phyloP scores from a whole-genome alignment of 1,139 yeast species.

The Debaryomyces nepalensis region DNA sequence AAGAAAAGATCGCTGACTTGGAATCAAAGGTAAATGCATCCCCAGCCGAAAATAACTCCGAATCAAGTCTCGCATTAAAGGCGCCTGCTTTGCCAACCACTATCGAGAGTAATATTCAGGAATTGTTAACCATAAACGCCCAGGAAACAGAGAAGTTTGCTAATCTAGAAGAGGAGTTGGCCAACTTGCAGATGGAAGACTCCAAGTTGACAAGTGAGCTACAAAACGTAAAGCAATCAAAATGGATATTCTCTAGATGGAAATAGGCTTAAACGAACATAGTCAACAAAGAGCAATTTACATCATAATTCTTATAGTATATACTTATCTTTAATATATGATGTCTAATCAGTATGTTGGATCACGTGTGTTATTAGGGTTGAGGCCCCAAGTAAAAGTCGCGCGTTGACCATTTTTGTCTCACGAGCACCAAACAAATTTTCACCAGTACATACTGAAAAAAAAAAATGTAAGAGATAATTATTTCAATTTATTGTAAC shows the following conservation, averaged over 20 bases:
- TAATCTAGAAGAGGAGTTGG: conserved; percentile 53
- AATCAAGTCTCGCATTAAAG: conserved; percentile 6
- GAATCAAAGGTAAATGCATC: conserved; percentile 40
- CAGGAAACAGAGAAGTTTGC: conserved; percentile 62
- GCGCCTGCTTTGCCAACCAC: conserved; percentile 42
- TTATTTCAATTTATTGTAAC: conserved; percentile 5
- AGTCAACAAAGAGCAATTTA: not conserved
- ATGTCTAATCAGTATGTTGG: too few species aligned
- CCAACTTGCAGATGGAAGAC: conserved; percentile 33
- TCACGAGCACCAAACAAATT: conserved; percentile 7
- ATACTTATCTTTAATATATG: not conserved
- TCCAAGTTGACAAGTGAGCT: conserved; percentile 34
- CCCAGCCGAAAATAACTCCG: conserved; percentile 15
- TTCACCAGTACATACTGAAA: conserved; percentile 15
- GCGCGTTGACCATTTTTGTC: too few species aligned
- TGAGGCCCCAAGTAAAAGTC: conserved; percentile 13
- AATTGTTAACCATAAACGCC: conserved; percentile 54
- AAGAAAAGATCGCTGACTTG: conserved; percentile 56
- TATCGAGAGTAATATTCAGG: conserved; percentile 53
- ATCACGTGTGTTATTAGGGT: too few species aligned
- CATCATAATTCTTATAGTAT: not conserved
- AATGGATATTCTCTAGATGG: conserved; percentile 41
- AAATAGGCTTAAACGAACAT: conserved; percentile 17
- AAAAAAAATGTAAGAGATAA: conserved; percentile 13
- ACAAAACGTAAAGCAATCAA: conserved; percentile 25